Evolutionary conservation across 495 filamentous ascomycete species (phyloP).

Genomic region (Jackrogersella minutella): DNA sequence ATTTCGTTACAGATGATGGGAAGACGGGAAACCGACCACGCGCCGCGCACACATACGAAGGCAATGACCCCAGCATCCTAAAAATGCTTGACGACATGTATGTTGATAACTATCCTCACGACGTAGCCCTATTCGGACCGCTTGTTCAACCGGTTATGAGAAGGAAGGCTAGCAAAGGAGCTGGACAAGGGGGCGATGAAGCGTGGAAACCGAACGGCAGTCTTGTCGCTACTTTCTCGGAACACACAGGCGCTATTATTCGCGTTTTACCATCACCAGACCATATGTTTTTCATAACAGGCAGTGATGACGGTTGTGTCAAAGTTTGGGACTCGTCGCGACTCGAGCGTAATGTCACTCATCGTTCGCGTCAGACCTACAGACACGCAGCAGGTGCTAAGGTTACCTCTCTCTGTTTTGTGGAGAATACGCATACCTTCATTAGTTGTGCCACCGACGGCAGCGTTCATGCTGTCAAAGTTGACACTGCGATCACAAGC

Average conservation of each 20-base stretch:
- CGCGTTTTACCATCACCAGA: slow-evolving; percentile 85
- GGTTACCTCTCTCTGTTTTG: slow-evolving; percentile 83
- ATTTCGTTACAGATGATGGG: slow-evolving; percentile 44
- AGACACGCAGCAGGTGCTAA: slow-evolving; percentile 72
- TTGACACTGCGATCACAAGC: slow-evolving; percentile 72
- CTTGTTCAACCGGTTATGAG: slow-evolving; percentile 75
- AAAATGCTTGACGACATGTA: slow-evolving; percentile 88
- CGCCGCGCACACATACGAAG: slow-evolving; percentile 76
- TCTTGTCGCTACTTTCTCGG: slow-evolving; percentile 85
- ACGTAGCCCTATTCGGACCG: slow-evolving; percentile 81
- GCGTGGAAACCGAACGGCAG: slow-evolving; percentile 86
- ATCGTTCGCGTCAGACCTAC: slow-evolving; percentile 88
- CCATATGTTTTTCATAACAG: slow-evolving; percentile 94
- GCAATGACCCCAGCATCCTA: slow-evolving; percentile 86
- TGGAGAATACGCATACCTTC: slow-evolving; percentile 94
- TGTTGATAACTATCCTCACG: slow-evolving; percentile 87
- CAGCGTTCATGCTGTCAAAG: slow-evolving; percentile 85
- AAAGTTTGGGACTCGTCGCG: slow-evolving; percentile 93
- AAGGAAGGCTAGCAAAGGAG: slow-evolving; percentile 64
- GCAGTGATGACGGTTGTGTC: slow-evolving; percentile 88
- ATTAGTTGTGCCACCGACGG: slow-evolving; percentile 90
- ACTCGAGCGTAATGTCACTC: slow-evolving; percentile 86
- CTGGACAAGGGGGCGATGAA: slow-evolving; percentile 56
- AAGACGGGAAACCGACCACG: slow-evolving; percentile 46
- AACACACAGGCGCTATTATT: slow-evolving; percentile 85